Conservation (phyloP, 768 basidiomycete species). For the Lactarius sp. region DNA sequence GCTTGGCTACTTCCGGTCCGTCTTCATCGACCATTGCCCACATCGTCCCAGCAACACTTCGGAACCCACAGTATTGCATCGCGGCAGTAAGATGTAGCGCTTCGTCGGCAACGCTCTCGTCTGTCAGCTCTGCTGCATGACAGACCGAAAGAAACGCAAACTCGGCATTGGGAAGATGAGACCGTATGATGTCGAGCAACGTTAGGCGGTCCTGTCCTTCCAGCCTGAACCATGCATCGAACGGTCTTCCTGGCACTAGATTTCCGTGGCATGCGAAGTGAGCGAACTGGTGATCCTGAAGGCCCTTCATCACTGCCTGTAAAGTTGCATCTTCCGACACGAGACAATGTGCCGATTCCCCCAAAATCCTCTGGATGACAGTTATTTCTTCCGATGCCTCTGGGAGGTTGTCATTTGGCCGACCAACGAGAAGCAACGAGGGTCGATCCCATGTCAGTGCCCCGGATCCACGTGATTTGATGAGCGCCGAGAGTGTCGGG, state of each 20-base stretch:
- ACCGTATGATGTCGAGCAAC: background rate
- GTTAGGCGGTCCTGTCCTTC: too few relatives aligned
- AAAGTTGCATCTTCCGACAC: background rate
- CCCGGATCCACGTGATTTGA: background rate
- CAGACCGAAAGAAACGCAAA: background rate
- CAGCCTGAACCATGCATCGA: background rate
- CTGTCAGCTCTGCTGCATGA: background rate
- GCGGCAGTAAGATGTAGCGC: too few relatives aligned
- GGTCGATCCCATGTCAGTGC: slow-evolving; percentile 29
- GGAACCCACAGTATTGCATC: too few relatives aligned
- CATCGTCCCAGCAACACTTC: too few relatives aligned
- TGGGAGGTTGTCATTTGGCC: background rate
- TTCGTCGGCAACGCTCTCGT: background rate
- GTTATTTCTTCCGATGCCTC: background rate
- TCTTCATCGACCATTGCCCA: background rate
- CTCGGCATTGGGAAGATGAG: background rate
- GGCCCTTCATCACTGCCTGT: background rate
- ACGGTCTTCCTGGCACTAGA: background rate
- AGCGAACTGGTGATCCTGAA: background rate
- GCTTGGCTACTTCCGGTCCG: background rate
- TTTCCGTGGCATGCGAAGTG: background rate
- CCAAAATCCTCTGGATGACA: background rate
- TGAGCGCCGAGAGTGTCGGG: background rate
- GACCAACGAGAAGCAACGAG: background rate
- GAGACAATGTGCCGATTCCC: background rate